Evolutionary conservation across 2,329 filamentous ascomycete genomes (phyloP), one percentile per base, ranked within the genome.

Genomic region (Chalaropsis ovoidea): DNA sequence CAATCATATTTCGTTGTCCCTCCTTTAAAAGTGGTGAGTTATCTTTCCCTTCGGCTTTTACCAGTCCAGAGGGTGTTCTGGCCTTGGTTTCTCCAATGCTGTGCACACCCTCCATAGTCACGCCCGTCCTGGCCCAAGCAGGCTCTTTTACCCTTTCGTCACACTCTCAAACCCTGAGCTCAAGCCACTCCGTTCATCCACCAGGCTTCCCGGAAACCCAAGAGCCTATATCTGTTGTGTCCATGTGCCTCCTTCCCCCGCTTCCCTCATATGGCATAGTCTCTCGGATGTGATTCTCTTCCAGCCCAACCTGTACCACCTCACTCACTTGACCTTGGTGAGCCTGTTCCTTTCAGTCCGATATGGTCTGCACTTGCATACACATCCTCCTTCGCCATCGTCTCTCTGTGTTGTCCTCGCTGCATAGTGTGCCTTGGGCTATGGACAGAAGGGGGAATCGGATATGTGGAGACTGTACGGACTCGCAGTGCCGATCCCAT

Each of bases 221-320:
- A 35, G 15, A 35, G 24, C 15, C 15, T 17, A 27, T 58, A 47
- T 39, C 17, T 58, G 15, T 39, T 31, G 10, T 58, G 15, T 3
- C 39, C 7, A 1, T 17, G 27, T n/a, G 5, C 54, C 24, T 7
- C 15, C 27, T 39, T n/a, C 52, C 13, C 17, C 54, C 27, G 10
- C 27, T 19, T 58, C 54, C 17, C 54, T 39, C 27, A 11, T 3
- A 17, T 27, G 54, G 8, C 54, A 6, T 15, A 24, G 47, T 52
- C 22, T 52, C 54, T 15, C 15, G 15, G 24, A n/a, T 39, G 24
- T 58, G 54, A 39, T 58, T 4, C 54, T 35, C 54, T 35, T 35
- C 54, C 17, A 35, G 54, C 54, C 54, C 54, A 39, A 58, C 22
- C 47, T 27, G 47, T 52, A 58, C 39, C 54, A 58, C 54, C 17